phyloP scores from a whole-genome alignment of 371 early-diverging fungal genomes.

The Actinomortierella ambigua region DNA sequence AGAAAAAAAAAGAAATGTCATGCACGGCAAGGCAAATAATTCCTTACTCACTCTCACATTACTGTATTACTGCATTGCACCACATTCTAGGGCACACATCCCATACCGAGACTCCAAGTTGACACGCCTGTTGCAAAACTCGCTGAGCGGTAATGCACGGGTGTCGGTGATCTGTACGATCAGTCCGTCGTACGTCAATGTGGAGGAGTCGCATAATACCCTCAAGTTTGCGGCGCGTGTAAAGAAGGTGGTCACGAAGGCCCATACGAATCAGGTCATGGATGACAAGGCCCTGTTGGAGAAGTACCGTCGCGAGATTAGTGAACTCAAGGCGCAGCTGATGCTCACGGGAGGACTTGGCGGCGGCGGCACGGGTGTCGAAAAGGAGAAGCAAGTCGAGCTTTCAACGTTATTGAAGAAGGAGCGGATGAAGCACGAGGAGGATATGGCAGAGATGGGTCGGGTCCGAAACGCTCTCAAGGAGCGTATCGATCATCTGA shows the following conservation, averaged over 20 bases:
- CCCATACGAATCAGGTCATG: slow-evolving; percentile 72
- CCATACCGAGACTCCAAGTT: slow-evolving; percentile 93
- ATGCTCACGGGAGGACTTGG: slow-evolving; percentile 48
- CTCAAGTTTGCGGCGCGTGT: slow-evolving; percentile 88
- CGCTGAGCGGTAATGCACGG: slow-evolving; percentile 79
- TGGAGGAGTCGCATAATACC: slow-evolving; percentile 84
- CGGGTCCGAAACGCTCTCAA: slow-evolving; percentile 77
- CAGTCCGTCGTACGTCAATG: slow-evolving; percentile 61
- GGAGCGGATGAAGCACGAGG: slow-evolving; percentile 66
- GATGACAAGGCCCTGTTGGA: slow-evolving; percentile 89
- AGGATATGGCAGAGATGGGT: slow-evolving; percentile 74
- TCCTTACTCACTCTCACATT: neutral
- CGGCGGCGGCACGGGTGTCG: neutral
- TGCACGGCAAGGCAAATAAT: slow-evolving; percentile 13
- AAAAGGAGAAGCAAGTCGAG: slow-evolving; percentile 39
- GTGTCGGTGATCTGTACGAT: slow-evolving; percentile 84
- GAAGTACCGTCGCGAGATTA: slow-evolving; percentile 83
- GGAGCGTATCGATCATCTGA: slow-evolving; percentile 83
- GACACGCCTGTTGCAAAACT: slow-evolving; percentile 84
- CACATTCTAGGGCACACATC: slow-evolving; percentile 64
- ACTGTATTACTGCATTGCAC: no score
- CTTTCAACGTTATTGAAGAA: slow-evolving; percentile 37
- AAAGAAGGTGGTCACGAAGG: slow-evolving; percentile 69
- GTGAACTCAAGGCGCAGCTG: slow-evolving; percentile 81
- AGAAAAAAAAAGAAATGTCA: slow-evolving; percentile 5